A percentile compares a stretch with the other conserved stretches of the same genome.
These are phyloP conservation scores for Neopestalotiopsis clavispora DNA, from an alignment of 2,329 filamentous ascomycete species.

Conservation along the genomic window DNA sequence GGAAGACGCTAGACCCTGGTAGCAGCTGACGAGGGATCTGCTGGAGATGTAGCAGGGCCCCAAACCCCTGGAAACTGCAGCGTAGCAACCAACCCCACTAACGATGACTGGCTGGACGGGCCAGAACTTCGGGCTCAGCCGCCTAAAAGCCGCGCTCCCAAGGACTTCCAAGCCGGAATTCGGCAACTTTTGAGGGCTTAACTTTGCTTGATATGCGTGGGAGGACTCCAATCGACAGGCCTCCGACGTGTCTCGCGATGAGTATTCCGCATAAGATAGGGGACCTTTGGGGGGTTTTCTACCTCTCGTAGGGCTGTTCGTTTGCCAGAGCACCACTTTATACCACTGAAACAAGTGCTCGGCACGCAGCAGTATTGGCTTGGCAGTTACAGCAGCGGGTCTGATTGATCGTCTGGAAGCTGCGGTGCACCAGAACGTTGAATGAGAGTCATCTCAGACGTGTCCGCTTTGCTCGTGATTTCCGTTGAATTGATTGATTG, in stretches of 20 bases:
- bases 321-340: background rate
- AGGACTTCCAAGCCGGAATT: background rate
- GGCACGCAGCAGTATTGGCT: constrained; percentile 6
- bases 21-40: background rate
- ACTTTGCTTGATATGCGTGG: constrained; percentile 4
- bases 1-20: background rate
- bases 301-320: background rate
- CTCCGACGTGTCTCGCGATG: background rate
- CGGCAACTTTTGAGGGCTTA: background rate
- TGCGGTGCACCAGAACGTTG: background rate
- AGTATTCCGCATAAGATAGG: background rate
- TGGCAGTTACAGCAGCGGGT: constrained; percentile 10
- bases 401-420: background rate
- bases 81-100: background rate
- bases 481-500: background rate
- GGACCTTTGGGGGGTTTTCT: background rate
- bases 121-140: background rate
- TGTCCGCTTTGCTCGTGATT: constrained; percentile 1
- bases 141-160: background rate
- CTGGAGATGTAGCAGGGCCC: no score
- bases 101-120: background rate
- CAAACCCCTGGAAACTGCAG: background rate
- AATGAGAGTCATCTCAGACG: constrained; percentile 1
- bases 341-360: background rate
- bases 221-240: constrained; percentile 10